phyloP scores from a whole-genome alignment of 2,329 filamentous ascomycete species.

The Chaetomium strumarium region DNA sequence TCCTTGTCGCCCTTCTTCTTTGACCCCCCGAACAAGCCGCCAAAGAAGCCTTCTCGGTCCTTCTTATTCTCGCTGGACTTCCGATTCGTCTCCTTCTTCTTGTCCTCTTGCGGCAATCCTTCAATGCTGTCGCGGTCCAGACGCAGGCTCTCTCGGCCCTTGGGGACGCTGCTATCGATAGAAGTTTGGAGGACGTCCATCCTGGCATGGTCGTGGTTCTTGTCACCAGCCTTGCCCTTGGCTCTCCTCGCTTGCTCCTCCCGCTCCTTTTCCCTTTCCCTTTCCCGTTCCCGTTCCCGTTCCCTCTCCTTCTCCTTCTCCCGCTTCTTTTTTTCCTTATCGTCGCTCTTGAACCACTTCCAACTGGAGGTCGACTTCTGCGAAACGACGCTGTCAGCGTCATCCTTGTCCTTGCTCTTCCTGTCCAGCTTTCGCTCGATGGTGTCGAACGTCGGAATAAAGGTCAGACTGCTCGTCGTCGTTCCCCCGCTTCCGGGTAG shows the following conservation, averaged over 20 bases:
- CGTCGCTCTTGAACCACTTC: slow-evolving; percentile 79
- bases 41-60: slow-evolving; percentile 90
- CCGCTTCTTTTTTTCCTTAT: slow-evolving; percentile 64
- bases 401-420: slow-evolving; percentile 65
- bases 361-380: slow-evolving; percentile 73
- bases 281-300: slow-evolving; percentile 44
- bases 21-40: slow-evolving; percentile 82
- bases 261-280: slow-evolving; percentile 61
- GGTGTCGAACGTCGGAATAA: slow-evolving; percentile 63
- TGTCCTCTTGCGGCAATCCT: slow-evolving; percentile 68
- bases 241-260: slow-evolving; percentile 47
- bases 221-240: slow-evolving; percentile 58
- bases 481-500: slow-evolving; percentile 61
- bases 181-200: slow-evolving; percentile 84
- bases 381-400: slow-evolving; percentile 63
- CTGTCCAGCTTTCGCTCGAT: slow-evolving; percentile 62
- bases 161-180: slow-evolving; percentile 62
- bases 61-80: slow-evolving; percentile 75
- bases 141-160: slow-evolving; percentile 75
- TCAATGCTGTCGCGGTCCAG: slow-evolving; percentile 72
- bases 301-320: slow-evolving; percentile 46
- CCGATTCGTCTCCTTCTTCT: slow-evolving; percentile 71
- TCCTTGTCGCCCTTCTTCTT: slow-evolving; percentile 85
- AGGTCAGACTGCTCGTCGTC: slow-evolving; percentile 71
- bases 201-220: slow-evolving; percentile 69